A percentile compares a stretch with the other conserved stretches of the same genome.
phyloP scores from a whole-genome alignment of 2,329 filamentous ascomycete species.

The Claviceps sp. region DNA sequence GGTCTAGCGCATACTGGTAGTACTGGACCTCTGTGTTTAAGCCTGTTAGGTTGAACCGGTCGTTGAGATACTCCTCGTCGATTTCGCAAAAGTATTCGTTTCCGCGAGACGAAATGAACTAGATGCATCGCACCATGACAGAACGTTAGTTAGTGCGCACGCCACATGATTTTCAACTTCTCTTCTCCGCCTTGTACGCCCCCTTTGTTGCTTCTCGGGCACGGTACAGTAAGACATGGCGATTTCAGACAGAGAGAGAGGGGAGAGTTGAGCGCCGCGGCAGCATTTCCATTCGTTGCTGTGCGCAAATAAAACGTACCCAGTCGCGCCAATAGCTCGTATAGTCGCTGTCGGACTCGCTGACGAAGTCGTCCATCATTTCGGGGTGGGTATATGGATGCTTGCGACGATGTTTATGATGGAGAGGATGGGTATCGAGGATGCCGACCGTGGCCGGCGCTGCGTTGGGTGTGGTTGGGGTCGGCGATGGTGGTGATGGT shows the following conservation, averaged over 20 bases:
- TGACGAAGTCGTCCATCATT: constrained; percentile 92
- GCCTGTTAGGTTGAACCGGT: constrained; percentile 94
- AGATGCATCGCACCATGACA: constrained; percentile 3
- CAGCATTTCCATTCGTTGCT: neutral
- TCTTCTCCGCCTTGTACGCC: neutral
- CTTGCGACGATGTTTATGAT: neutral
- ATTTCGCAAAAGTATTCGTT: constrained; percentile 99
- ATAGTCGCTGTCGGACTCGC: constrained; percentile 96
- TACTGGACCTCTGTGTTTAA: constrained; percentile 96
- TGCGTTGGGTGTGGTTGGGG: neutral
- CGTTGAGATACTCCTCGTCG: constrained; percentile 95
- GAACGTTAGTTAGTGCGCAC: neutral
- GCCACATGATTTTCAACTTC: neutral
- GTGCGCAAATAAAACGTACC: constrained; percentile 46
- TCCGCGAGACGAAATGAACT: constrained; percentile 96
- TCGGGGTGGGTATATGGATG: constrained; percentile 3
- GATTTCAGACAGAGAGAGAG: neutral
- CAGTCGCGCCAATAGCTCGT: constrained; percentile 99
- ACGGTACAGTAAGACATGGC: too few relatives aligned
- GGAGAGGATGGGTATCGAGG: neutral
- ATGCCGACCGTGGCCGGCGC: constrained; percentile 2
- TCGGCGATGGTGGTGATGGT: neutral
- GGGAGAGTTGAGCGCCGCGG: neutral
- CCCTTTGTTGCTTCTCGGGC: too few relatives aligned
- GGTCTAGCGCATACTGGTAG: constrained; percentile 95